These are phyloP conservation scores for Penicillium sp. DNA, from an alignment of 2,329 filamentous ascomycete genomes.

Conservation along the genomic window DNA sequence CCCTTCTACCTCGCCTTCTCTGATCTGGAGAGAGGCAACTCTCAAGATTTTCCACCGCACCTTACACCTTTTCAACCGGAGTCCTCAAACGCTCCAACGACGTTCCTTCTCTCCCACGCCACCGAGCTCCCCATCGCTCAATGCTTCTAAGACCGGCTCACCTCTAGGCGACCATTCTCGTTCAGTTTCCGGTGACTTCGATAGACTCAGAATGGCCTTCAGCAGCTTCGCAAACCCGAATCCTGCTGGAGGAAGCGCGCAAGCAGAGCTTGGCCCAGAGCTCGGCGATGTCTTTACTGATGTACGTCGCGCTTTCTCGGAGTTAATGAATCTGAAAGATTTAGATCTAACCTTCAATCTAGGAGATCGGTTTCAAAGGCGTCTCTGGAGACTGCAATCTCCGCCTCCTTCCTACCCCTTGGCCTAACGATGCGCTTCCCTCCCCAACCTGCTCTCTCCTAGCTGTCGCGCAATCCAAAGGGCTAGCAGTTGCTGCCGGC, in stretches of 20 bases:
- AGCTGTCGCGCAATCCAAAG: slow-evolving; percentile 77
- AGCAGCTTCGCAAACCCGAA: slow-evolving; percentile 59
- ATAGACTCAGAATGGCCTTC: slow-evolving; percentile 63
- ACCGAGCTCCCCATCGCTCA: slow-evolving; percentile 39
- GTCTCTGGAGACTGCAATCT: slow-evolving; percentile 81
- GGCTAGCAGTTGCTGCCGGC: slow-evolving; percentile 83
- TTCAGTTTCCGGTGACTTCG: slow-evolving; percentile 43
- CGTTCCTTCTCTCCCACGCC: slow-evolving; percentile 47
- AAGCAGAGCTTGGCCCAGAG: slow-evolving; percentile 63
- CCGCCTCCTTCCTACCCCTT: slow-evolving; percentile 74
- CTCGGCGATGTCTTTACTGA: slow-evolving; percentile 82
- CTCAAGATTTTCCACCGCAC: slow-evolving; percentile 52
- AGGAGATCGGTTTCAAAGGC: slow-evolving; percentile 80
- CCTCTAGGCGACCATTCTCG: slow-evolving; percentile 42
- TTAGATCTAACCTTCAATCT: slow-evolving; percentile 15
- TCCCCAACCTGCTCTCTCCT: slow-evolving; percentile 79
- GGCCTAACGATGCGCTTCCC: slow-evolving; percentile 72
- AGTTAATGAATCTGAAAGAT: background rate
- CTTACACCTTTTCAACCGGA: slow-evolving; percentile 46
- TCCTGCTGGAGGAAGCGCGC: slow-evolving; percentile 45
- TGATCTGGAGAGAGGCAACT: slow-evolving; percentile 26
- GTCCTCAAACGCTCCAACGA: slow-evolving; percentile 47
- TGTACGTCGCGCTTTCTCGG: slow-evolving; percentile 51
- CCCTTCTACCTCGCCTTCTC: slow-evolving; percentile 25
- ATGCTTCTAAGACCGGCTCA: slow-evolving; percentile 41